phyloP scores from a whole-genome alignment of 1,139 yeast genomes.

The Meyerozyma sp. region DNA sequence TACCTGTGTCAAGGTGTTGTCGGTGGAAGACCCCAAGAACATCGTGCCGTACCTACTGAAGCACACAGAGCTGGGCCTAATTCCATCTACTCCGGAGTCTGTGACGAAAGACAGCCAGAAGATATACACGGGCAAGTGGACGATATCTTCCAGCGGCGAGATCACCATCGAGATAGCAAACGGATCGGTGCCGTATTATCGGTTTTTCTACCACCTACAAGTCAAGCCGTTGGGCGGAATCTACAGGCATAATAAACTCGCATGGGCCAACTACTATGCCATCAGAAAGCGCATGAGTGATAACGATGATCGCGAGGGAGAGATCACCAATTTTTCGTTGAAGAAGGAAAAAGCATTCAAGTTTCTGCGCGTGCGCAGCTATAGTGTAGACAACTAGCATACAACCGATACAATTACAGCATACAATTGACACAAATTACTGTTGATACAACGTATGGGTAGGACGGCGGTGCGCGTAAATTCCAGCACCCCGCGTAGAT shows the following conservation, averaged over 20 bases:
- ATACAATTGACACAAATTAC: no score
- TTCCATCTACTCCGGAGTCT: conserved; percentile 5
- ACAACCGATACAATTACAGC: background rate
- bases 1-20: conserved; percentile 56
- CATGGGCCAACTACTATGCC: conserved; percentile 61
- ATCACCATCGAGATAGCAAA: conserved; percentile 51
- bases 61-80: conserved; percentile 13
- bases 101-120: conserved; percentile 24
- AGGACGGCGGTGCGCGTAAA: background rate
- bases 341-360: conserved; percentile 72
- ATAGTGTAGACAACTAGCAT: conserved; percentile 16
- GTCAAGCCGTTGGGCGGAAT: conserved; percentile 53
- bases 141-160: conserved; percentile 40
- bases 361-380: conserved; percentile 60
- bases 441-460: background rate
- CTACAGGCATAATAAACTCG: conserved; percentile 55
- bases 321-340: conserved; percentile 48
- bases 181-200: conserved; percentile 60
- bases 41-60: conserved; percentile 53
- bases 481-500: conserved; percentile 1
- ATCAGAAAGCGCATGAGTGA: conserved; percentile 37
- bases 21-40: conserved; percentile 59
- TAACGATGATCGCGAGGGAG: conserved; percentile 42
- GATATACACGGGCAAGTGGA: conserved; percentile 51
- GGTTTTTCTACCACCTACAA: conserved; percentile 57